Base-by-base conservation (phyloP, 2,329 filamentous ascomycete species). In the Alternaria dauci region DNA sequence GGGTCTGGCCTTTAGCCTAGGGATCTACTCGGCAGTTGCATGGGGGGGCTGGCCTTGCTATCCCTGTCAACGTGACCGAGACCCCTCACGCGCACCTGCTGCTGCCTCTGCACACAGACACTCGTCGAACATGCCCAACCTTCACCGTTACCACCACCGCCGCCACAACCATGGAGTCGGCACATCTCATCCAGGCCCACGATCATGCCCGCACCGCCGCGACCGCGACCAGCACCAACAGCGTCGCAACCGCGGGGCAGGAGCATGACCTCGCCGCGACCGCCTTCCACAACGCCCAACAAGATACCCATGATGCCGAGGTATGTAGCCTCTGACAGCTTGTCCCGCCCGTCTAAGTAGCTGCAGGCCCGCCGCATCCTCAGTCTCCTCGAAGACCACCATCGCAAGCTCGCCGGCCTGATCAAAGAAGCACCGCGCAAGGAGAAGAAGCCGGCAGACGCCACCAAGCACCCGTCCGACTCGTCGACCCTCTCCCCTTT, bases 221-320 rank as follows among this genome's bases (percentile, higher is more conserved):
- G 25, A 85, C 89, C 25, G 92, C 94, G 56, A 88, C 86, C 34
- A 84, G 85, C 65, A 86, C 86, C 67, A 82, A 85, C 56, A 89
- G 95, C 75, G 92, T 92, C 57, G 90, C 90, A 7, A 89, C 92
- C 48, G 94, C 94, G 63, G 91, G 93, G 73, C 91, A 91, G 73
- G 92, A 97, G 78, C 94, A 98, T 80, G 89, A 94, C 54, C 84
- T 91, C 58, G 95, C 95, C 38, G 94, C 95, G 2, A 90, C 89
- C 65, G 92, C 97, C 76, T 98, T 97, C 77, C 89, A 92, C 62
- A 89, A 90, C 62, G 94, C 93, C 30, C 89, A 92, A n/a, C 86
- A 88, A 62, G 86, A 81, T 48, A 96, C 92, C 8, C 79, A 79
- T n/a, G 87, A 89, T 73, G 76, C 76, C 5, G 86, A 88, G 78